These are phyloP conservation scores for Balakata baccata DNA, from an alignment of 345 rosid species.

Conservation along the genomic window DNA sequence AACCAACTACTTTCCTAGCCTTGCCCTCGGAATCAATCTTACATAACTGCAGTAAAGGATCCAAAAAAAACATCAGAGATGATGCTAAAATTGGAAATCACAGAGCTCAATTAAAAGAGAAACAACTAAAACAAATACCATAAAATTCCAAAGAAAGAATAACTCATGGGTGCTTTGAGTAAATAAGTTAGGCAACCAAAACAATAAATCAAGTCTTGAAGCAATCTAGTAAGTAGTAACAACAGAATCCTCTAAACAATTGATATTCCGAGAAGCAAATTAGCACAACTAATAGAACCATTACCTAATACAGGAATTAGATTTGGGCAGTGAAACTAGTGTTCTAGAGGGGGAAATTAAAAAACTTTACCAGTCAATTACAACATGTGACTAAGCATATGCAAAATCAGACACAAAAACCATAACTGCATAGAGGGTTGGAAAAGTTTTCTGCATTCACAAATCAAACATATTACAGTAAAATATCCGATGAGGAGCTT, in stretches of 20 bases:
- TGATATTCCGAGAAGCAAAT: background rate
- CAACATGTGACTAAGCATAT: no score
- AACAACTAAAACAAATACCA: background rate
- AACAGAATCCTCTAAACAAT: background rate
- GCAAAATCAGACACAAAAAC: no score
- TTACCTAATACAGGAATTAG: background rate
- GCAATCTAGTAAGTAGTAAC: background rate
- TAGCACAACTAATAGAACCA: background rate
- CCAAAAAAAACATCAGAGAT: background rate
- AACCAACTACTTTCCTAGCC: slow-evolving; percentile 83
- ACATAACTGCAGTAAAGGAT: slow-evolving; percentile 47
- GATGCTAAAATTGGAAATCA: background rate
- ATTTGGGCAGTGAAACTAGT: background rate
- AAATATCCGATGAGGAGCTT: no score
- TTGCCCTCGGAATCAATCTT: slow-evolving; percentile 87
- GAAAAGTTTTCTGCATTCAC: no score
- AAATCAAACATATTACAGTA: background rate
- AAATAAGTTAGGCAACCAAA: background rate
- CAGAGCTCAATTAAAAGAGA: background rate
- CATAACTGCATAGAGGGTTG: no score
- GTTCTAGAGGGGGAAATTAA: background rate
- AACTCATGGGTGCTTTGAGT: background rate
- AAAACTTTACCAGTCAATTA: background rate
- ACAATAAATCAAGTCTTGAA: background rate
- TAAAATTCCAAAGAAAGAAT: background rate